These are phyloP conservation scores for Malassezia dermatis DNA, from an alignment of 1,284 basidiomycete species.

Conservation along the genomic window DNA sequence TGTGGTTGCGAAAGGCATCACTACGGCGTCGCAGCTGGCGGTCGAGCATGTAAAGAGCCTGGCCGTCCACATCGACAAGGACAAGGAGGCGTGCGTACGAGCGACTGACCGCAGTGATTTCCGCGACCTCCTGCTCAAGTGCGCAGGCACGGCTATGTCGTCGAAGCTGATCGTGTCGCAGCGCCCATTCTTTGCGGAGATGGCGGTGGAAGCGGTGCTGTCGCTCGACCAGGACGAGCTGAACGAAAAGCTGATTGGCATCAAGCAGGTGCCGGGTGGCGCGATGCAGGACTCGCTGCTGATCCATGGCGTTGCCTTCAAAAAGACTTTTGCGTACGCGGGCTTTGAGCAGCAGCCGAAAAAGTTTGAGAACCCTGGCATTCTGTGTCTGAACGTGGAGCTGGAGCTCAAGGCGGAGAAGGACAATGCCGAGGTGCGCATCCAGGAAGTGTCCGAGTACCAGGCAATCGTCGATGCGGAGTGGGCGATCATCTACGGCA, in stretches of 20 bases:
- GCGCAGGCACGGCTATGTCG: conserved; percentile 96
- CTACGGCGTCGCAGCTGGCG: conserved; percentile 75
- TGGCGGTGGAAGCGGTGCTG: conserved; percentile 90
- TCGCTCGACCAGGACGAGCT: conserved; percentile 77
- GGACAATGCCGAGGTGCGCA: conserved; percentile 96
- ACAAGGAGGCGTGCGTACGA: conserved; percentile 67
- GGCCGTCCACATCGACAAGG: conserved; percentile 80
- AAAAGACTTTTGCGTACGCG: conserved; percentile 98
- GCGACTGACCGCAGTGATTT: conserved; percentile 58
- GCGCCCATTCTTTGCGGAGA: conserved; percentile 95
- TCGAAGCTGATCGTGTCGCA: conserved; percentile 98
- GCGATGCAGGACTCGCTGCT: conserved; percentile 87
- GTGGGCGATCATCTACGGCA: conserved; percentile 98
- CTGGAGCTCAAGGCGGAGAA: conserved; percentile 98
- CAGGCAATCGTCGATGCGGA: conserved; percentile 99
- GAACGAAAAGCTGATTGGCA: conserved; percentile 90
- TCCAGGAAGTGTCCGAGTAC: conserved; percentile 75
- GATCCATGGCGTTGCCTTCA: conserved; percentile 90
- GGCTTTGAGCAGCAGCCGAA: conserved; percentile 99
- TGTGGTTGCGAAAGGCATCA: conserved; percentile 92
- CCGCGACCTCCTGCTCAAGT: conserved; percentile 85
- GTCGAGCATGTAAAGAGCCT: conserved; percentile 77
- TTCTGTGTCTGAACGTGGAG: conserved; percentile 93
- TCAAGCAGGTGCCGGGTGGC: conserved; percentile 98
- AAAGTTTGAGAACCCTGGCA: conserved; percentile 73